Percentiles rank a stretch among this genome's conserved stretches.
Conservation (phyloP, 2,329 filamentous ascomycete species). For the Aureobasidium zeae region DNA sequence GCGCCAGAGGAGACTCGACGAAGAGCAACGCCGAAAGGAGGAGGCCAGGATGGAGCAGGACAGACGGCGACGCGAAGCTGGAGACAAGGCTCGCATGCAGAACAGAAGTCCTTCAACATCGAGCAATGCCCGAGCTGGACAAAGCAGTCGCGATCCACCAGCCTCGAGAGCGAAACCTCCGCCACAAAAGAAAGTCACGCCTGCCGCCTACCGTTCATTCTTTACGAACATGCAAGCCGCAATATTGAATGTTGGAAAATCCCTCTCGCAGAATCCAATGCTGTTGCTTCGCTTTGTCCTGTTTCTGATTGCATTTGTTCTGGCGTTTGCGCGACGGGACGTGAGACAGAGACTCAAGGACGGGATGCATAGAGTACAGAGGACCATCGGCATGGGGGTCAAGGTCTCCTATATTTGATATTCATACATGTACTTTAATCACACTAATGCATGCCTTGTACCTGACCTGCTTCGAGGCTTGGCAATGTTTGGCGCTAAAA, state of each 20-base stretch:
- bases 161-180: conserved; percentile 27
- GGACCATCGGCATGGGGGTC: conserved; percentile 89
- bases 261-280: conserved; percentile 47
- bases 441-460: not conserved
- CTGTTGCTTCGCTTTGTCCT: conserved; percentile 55
- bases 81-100: conserved; percentile 18
- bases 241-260: conserved; percentile 42
- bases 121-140: conserved; percentile 7
- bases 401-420: conserved; percentile 88
- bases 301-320: conserved; percentile 68
- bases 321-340: conserved; percentile 66
- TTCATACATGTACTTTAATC: not conserved
- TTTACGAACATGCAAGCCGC: conserved; percentile 41
- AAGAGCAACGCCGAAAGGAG: conserved; percentile 29
- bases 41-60: conserved; percentile 33
- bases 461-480: conserved; percentile 5
- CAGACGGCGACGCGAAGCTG: conserved; percentile 29
- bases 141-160: conserved; percentile 9
- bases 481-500: conserved; percentile 10
- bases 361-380: conserved; percentile 71
- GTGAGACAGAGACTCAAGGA: conserved; percentile 63
- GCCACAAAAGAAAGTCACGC: conserved; percentile 7
- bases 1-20: conserved; percentile 36
- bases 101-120: conserved; percentile 2
- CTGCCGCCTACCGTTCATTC: conserved; percentile 33